These are phyloP conservation scores for Tanacetum coccineum DNA, from an alignment of 129 eudicot genomes.

Conservation along the genomic window DNA sequence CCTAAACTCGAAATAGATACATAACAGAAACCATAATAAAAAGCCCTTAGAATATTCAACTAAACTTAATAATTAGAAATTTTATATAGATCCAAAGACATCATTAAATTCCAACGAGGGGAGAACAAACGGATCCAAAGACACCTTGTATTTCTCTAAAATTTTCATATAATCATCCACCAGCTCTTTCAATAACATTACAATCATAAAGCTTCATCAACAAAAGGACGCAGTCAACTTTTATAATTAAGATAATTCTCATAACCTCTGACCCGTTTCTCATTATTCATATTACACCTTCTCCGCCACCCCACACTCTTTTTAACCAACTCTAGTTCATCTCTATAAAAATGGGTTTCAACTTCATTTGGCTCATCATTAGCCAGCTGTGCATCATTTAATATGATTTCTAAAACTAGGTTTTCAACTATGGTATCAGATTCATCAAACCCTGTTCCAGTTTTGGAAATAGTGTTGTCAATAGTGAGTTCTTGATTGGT, in stretches of 20 bases:
- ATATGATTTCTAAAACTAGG: conserved; percentile 11
- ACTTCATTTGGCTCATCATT: conserved; percentile 17
- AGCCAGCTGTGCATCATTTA: conserved; percentile 14
- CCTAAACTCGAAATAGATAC: no score
- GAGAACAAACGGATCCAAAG: no score
- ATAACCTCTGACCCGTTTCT: conserved; percentile 86
- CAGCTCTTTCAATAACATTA: conserved; percentile 74
- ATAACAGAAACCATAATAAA: no score
- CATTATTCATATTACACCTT: conserved; percentile 58
- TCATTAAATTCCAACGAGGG: no score
- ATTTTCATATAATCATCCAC: conserved; percentile 47
- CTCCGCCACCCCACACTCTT: conserved; percentile 34
- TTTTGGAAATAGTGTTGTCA: conserved; percentile 19
- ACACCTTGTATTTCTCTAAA: no score
- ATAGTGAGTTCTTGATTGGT: conserved; percentile 10
- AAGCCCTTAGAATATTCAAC: no score
- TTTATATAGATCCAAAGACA: no score
- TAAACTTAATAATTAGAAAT: no score
- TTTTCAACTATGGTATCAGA: conserved; percentile 20
- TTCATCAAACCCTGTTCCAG: conserved; percentile 24
- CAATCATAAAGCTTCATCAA: conserved; percentile 90
- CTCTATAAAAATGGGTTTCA: background rate
- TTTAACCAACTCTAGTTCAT: conserved; percentile 19
- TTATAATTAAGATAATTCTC: conserved; percentile 57
- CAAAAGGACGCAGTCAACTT: conserved; percentile 76